Conservation (phyloP, 2,329 filamentous ascomycete genomes). For the Colletotrichum viniferum region DNA sequence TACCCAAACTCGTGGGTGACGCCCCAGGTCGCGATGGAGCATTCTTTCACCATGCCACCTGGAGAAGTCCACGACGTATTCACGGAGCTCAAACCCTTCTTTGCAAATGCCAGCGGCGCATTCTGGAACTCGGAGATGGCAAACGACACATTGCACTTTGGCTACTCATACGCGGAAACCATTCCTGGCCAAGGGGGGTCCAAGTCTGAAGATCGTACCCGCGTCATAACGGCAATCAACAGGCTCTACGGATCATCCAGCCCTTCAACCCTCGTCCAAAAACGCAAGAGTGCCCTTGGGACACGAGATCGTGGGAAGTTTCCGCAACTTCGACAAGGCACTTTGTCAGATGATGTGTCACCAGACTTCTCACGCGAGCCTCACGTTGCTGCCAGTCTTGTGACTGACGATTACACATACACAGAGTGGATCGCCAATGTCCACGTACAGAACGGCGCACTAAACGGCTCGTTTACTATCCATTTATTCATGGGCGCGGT, state of each 20-base stretch:
- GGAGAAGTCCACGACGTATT: conserved; percentile 59
- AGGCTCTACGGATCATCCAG: conserved; percentile 40
- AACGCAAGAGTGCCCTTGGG: background rate
- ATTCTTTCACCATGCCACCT: conserved; percentile 64
- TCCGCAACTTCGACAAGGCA: conserved; percentile 21
- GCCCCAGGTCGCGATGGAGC: conserved; percentile 56
- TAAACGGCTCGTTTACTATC: conserved; percentile 65
- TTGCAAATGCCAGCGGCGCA: conserved; percentile 56
- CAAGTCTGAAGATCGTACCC: conserved; percentile 39
- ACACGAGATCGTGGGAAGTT: background rate
- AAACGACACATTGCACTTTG: conserved; percentile 64
- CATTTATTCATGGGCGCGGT: conserved; percentile 70
- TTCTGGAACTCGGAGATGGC: conserved; percentile 73
- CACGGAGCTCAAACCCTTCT: conserved; percentile 72
- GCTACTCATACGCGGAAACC: conserved; percentile 77
- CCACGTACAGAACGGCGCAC: conserved; percentile 61
- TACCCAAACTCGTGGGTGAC: conserved; percentile 71
- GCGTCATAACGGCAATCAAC: conserved; percentile 61
- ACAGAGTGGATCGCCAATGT: conserved; percentile 74
- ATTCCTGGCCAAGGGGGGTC: conserved; percentile 33
- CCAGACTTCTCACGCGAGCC: background rate
- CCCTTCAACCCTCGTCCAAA: conserved; percentile 22
- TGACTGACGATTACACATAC: conserved; percentile 41
- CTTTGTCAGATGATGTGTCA: background rate
- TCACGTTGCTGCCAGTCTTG: background rate